Percentiles rank a stretch among this genome's conserved stretches.
phyloP scores from a whole-genome alignment of 2,329 filamentous ascomycete species.

The Ceratocystiopsis brevicomis region DNA sequence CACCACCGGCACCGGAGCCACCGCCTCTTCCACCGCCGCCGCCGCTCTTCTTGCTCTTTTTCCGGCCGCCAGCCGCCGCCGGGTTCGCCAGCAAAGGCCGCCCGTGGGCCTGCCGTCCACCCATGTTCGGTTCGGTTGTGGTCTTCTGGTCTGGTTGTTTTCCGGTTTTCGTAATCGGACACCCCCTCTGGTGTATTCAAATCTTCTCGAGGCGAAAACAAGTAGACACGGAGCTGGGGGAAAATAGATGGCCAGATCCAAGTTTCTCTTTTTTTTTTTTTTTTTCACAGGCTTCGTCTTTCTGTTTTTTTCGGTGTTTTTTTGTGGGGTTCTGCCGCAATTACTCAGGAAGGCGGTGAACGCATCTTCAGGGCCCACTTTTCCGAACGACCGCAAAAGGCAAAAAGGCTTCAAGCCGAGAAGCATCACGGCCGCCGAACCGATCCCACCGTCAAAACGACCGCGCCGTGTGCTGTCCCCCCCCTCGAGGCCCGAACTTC shows the following conservation, averaged over 20 bases:
- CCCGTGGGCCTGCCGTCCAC: conserved; percentile 40
- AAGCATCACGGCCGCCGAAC: too few species aligned
- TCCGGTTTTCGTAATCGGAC: neutral
- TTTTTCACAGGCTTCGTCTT: conserved; percentile 1
- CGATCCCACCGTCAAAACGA: too few species aligned
- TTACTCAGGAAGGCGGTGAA: conserved; percentile 7
- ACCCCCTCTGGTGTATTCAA: neutral
- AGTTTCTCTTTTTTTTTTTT: too few species aligned
- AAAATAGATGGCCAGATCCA: neutral
- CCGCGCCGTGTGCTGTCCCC: too few species aligned
- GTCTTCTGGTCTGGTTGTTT: neutral
- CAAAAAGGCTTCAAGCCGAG: too few species aligned
- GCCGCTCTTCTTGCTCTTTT: conserved; percentile 18
- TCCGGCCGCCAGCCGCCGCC: neutral
- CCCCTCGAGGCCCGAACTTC: too few species aligned
- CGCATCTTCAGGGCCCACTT: neutral
- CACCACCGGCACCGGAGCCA: neutral
- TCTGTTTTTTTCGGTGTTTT: conserved; percentile 8
- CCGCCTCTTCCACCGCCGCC: neutral
- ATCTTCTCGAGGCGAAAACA: too few species aligned
- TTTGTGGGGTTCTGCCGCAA: conserved; percentile 8
- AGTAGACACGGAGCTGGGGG: neutral
- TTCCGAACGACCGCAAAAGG: too few species aligned
- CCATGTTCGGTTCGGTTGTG: conserved; percentile 21
- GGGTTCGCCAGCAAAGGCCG: conserved; percentile 24